Base-by-base conservation (phyloP, 2,329 filamentous ascomycete genomes). In the Calonectria honghensis region DNA sequence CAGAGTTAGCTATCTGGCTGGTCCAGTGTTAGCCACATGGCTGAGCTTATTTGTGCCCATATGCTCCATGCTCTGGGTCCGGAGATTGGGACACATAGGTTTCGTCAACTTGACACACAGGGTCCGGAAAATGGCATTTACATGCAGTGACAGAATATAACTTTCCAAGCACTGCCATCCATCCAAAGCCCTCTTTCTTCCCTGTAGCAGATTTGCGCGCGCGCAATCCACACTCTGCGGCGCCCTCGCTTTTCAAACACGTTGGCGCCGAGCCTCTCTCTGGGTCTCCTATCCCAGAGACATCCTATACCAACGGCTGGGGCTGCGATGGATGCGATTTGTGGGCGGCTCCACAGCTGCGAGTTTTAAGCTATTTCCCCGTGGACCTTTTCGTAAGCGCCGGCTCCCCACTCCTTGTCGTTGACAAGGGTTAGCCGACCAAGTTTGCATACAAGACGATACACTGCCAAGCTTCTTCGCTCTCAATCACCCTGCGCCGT, bases 31-130 rank as follows among this genome's bases (percentile, higher is more conserved):
- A 16, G 59, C 63, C 63, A 65, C 39, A 71, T 73, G 68, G 68
- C 48, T 68, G 72, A 73, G 74, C 74, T 72, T 75, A 74, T 75
- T 73, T 68, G 37, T 69, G 63, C 64, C 63, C 63, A 45, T 6
- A 45, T 69, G 68, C 48, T 32, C 72, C 65, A 68, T 75, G 74
- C 71, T 66, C 66, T 66, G 57, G 67, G 45, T 57, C 52, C 71
- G 74, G 74, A 75, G 66, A 75, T 75, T 72, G 71, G 68, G 35
- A 14, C 20, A 52, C 45, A 70, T 68, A 63, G 51, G 70, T 67
- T 61, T 72, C 73, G 35, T 69, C 64, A 61, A 68, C 69, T 50
- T 67, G 50, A 54, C 20, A 29, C 57, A 24, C 27, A 31, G 18
- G 50, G n/a, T 41, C 24, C n/a, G 18, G 39, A 45, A 45, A 57